phyloP scores from a whole-genome alignment of 2,329 filamentous ascomycete genomes.

The Exophiala phaeomuriformis region DNA sequence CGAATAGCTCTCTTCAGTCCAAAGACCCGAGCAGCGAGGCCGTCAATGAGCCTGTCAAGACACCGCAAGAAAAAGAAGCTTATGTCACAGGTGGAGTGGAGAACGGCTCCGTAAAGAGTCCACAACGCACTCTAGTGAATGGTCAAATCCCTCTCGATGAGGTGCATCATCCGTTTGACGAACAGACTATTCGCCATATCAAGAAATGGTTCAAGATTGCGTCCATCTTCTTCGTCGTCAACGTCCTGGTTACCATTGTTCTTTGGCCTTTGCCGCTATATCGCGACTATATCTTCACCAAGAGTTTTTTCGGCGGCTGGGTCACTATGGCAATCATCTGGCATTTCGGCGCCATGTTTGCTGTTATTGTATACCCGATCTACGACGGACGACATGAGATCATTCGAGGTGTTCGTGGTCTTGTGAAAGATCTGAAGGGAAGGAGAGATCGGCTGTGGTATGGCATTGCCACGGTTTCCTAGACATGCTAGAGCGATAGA shows the following conservation, averaged over 20 bases:
- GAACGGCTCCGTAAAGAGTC: neutral
- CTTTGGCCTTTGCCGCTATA: constrained; percentile 25
- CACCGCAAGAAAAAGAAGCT: constrained; percentile 2
- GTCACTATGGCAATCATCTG: constrained; percentile 23
- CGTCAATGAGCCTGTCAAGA: neutral
- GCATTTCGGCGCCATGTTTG: constrained; percentile 19
- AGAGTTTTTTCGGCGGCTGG: constrained; percentile 23
- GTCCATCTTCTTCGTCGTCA: constrained; percentile 24
- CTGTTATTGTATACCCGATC: constrained; percentile 22
- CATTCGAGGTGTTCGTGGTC: neutral
- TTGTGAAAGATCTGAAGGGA: too few relatives aligned
- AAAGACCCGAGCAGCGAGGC: constrained; percentile 11
- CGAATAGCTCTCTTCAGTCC: neutral
- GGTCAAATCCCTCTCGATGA: constrained; percentile 10
- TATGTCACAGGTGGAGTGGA: constrained; percentile 2
- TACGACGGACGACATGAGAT: constrained; percentile 17
- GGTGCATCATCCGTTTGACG: constrained; percentile 23
- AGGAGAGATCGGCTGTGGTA: too few relatives aligned
- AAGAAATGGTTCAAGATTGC: constrained; percentile 25
- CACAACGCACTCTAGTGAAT: neutral
- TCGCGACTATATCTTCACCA: constrained; percentile 23
- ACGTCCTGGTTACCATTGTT: constrained; percentile 24
- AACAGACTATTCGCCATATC: constrained; percentile 19
- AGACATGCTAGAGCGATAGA: too few relatives aligned
- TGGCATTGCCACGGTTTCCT: too few relatives aligned